These are phyloP conservation scores for Colletotrichum sp. DNA, from an alignment of 2,329 filamentous ascomycete species.

Conservation along the genomic window DNA sequence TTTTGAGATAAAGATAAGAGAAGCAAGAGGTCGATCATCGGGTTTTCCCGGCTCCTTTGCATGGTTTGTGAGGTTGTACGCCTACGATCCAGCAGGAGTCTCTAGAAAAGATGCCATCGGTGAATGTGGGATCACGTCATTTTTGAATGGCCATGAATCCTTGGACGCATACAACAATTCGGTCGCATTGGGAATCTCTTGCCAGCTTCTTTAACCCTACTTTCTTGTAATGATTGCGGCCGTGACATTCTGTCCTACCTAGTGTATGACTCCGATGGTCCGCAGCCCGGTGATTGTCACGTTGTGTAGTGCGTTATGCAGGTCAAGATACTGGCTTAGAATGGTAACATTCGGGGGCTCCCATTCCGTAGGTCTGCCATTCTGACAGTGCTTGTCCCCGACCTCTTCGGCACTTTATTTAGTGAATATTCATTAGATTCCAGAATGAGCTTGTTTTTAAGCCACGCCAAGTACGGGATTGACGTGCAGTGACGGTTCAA, in stretches of 20 bases:
- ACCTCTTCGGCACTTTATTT: neutral
- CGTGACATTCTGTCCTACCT: neutral
- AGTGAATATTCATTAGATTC: too few relatives aligned
- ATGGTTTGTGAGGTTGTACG: neutral
- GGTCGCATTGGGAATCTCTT: neutral
- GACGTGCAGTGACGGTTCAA: neutral
- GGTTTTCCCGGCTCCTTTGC: neutral
- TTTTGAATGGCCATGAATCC: neutral
- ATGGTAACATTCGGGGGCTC: neutral
- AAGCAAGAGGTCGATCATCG: neutral
- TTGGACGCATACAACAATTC: neutral
- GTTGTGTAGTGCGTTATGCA: neutral
- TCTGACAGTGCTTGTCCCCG: neutral
- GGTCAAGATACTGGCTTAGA: neutral
- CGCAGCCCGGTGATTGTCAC: neutral
- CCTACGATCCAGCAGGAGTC: neutral
- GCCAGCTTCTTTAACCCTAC: neutral
- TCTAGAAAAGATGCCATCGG: rapidly evolving
- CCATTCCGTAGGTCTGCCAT: too few relatives aligned
- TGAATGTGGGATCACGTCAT: neutral
- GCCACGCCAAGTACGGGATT: too few relatives aligned
- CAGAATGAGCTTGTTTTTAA: too few relatives aligned
- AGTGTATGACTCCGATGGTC: neutral
- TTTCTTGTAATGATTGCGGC: neutral
- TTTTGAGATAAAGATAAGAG: neutral